Evolutionary conservation across 768 basidiomycete genomes (phyloP).

Genomic region (Mycena sanguinolenta): DNA sequence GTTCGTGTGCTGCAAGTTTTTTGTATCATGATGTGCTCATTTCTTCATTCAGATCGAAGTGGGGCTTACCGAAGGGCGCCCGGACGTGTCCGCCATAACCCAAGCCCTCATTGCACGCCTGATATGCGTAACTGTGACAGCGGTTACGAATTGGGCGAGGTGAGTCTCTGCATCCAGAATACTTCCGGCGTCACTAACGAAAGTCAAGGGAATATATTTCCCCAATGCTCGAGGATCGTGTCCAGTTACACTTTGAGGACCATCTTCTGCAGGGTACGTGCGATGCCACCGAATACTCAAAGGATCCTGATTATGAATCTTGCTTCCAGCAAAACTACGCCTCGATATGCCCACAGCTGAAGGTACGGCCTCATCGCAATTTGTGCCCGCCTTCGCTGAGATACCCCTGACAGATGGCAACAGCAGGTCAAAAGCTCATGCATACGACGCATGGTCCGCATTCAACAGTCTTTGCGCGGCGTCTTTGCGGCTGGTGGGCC

Average conservation of each 20-base stretch:
- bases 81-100: conserved; percentile 15
- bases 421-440: conserved; percentile 11
- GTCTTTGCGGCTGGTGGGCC: conserved; percentile 8
- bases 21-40: background rate
- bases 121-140: conserved; percentile 2
- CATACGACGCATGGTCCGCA: conserved; percentile 9
- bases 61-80: conserved; percentile 18
- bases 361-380: background rate
- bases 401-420: background rate
- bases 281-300: no score
- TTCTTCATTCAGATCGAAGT: conserved; percentile 18
- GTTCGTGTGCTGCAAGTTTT: background rate
- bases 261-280: conserved; percentile 21
- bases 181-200: background rate
- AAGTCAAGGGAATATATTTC: background rate
- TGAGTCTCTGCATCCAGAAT: background rate
- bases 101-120: conserved; percentile 22
- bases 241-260: conserved; percentile 24
- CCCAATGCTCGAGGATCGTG: conserved; percentile 5
- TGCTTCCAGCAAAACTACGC: conserved; percentile 20
- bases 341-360: conserved; percentile 30
- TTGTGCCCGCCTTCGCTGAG: background rate
- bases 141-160: conserved; percentile 6
- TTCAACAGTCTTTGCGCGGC: conserved; percentile 22
- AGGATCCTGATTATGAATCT: background rate